Conservation (phyloP, 1,139 yeast genomes). For the Tardiomyces blankii region DNA sequence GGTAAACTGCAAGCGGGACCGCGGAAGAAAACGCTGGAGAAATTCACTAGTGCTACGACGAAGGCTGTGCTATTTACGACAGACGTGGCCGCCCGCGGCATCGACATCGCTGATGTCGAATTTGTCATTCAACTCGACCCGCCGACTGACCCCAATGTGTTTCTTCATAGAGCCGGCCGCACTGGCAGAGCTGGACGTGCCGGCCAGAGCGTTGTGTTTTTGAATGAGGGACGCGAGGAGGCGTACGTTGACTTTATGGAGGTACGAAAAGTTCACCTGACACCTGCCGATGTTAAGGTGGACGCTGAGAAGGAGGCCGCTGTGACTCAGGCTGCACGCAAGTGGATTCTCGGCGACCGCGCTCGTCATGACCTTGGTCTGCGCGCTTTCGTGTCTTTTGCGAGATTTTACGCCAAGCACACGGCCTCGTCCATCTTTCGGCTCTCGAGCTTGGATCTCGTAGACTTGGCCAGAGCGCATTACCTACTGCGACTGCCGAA, state of each 20-base stretch:
- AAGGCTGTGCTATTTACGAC: slow-evolving; percentile 70
- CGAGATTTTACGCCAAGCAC: slow-evolving; percentile 79
- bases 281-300: slow-evolving; percentile 17
- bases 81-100: slow-evolving; percentile 94
- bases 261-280: slow-evolving; percentile 55
- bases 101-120: slow-evolving; percentile 81
- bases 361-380: slow-evolving; percentile 73
- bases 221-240: slow-evolving; percentile 49
- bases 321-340: slow-evolving; percentile 26
- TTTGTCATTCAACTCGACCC: slow-evolving; percentile 73
- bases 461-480: slow-evolving; percentile 62
- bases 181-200: slow-evolving; percentile 87
- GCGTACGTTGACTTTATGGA: slow-evolving; percentile 72
- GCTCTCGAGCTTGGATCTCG: slow-evolving; percentile 54
- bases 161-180: slow-evolving; percentile 91
- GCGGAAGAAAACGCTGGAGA: slow-evolving; percentile 47
- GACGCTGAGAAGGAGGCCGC: slow-evolving; percentile 4
- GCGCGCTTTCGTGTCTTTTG: slow-evolving; percentile 72
- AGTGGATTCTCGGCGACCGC: slow-evolving; percentile 62
- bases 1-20: slow-evolving; percentile 61
- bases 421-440: slow-evolving; percentile 87
- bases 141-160: slow-evolving; percentile 64
- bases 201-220: slow-evolving; percentile 37
- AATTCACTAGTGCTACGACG: slow-evolving; percentile 38
- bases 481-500: slow-evolving; percentile 78